A percentile compares a stretch with the other conserved stretches of the same genome.
Conservation (phyloP, 2,329 filamentous ascomycete genomes). For the Hypoxylon sp. region DNA sequence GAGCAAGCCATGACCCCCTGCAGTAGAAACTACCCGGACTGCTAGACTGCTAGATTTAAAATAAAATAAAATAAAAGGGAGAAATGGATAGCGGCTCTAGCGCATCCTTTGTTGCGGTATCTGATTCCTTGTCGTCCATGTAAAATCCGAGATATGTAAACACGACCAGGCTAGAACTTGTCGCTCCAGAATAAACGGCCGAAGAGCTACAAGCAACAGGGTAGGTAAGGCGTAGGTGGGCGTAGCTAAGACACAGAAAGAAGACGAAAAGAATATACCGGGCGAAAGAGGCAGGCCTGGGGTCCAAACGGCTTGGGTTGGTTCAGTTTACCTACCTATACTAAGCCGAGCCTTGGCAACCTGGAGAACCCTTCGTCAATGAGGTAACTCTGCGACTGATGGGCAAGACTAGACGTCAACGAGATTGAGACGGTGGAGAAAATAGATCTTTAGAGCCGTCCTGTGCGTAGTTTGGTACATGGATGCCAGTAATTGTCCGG, state of each 20-base stretch:
- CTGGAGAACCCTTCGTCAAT: slow-evolving; percentile 33
- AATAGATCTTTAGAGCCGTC: slow-evolving; percentile 11
- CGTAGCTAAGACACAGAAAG: too few species aligned
- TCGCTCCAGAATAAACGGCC: slow-evolving; percentile 1
- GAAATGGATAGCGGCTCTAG: slow-evolving; percentile 9
- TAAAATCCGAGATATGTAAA: background rate
- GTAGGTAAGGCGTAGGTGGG: too few species aligned
- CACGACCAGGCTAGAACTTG: slow-evolving; percentile 2
- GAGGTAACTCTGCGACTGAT: slow-evolving; percentile 19
- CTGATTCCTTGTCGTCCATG: too few species aligned
- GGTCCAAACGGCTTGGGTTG: too few species aligned
- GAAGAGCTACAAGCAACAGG: background rate
- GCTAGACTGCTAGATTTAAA: slow-evolving; percentile 10
- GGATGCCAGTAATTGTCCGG: background rate
- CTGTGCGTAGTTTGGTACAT: background rate
- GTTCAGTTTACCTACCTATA: too few species aligned
- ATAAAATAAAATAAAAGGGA: background rate
- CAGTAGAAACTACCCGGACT: background rate
- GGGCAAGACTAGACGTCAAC: background rate
- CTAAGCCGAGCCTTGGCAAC: slow-evolving; percentile 22
- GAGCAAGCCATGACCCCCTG: slow-evolving; percentile 10
- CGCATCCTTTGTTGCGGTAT: slow-evolving; percentile 4
- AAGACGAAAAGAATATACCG: too few species aligned
- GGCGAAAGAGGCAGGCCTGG: too few species aligned
- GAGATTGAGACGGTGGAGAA: slow-evolving; percentile 13